Evolutionary conservation across 345 rosid species (phyloP).

Genomic region (Eucalyptus tenuipes): DNA sequence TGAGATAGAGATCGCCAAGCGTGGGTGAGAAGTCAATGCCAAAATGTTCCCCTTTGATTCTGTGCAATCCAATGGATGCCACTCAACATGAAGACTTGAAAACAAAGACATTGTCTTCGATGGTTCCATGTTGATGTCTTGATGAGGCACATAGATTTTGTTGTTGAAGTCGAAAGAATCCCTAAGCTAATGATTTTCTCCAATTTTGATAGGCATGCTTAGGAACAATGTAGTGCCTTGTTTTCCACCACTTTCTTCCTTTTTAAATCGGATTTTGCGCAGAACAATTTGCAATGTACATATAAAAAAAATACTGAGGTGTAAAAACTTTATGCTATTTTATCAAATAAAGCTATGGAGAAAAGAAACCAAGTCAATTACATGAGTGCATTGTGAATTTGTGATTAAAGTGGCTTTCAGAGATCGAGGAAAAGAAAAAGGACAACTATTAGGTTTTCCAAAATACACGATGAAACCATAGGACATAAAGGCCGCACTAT

Average conservation of each 20-base stretch:
- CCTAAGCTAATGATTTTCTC: not conserved
- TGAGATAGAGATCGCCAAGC: not conserved
- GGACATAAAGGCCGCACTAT: not conserved
- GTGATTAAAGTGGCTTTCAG: not conserved
- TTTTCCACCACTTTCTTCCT: not conserved
- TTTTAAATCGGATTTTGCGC: not conserved
- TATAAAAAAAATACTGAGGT: too few species aligned
- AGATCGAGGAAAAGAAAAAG: not conserved
- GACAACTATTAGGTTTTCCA: not conserved
- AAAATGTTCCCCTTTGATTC: not conserved
- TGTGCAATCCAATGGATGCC: not conserved
- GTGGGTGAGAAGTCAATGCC: rapidly evolving
- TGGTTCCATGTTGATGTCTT: not conserved
- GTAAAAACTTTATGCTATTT: too few species aligned
- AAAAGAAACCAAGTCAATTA: not conserved
- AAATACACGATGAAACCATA: not conserved
- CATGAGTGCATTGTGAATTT: not conserved
- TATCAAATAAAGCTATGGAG: not conserved
- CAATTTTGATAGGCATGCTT: not conserved
- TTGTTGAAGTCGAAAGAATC: not conserved
- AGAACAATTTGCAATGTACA: not conserved
- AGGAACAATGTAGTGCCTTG: not conserved
- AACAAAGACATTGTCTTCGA: not conserved
- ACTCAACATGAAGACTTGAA: not conserved
- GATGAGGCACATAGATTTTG: not conserved